Evolutionary conservation across 176 grass and related monocot genomes (phyloP).

Genomic region (Neostapfia colusana): DNA sequence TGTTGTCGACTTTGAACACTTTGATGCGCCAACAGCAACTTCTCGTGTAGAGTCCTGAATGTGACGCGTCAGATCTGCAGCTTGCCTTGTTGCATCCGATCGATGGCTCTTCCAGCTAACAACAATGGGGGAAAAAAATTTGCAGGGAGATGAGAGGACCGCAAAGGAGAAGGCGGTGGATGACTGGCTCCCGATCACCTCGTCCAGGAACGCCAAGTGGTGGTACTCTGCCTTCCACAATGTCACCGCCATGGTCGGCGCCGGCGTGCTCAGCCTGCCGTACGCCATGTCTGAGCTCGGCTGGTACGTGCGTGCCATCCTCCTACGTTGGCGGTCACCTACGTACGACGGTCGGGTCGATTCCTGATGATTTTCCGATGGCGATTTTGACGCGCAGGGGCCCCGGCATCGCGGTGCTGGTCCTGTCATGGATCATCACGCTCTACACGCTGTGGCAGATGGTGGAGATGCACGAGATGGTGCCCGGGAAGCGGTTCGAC

Average conservation of each 20-base stretch:
- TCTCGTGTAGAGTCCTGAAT: background rate
- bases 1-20: too few relatives aligned
- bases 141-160: slow-evolving; percentile 30
- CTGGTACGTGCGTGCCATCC: slow-evolving; percentile 42
- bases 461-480: slow-evolving; percentile 99
- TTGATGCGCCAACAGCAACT: too few relatives aligned
- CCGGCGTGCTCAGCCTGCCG: slow-evolving; percentile 83
- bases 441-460: slow-evolving; percentile 98
- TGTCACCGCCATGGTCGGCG: slow-evolving; percentile 96
- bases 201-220: slow-evolving; percentile 87
- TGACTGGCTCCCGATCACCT: slow-evolving; percentile 84
- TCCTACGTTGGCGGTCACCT: background rate
- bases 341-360: too few relatives aligned
- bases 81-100: background rate
- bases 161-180: slow-evolving; percentile 50
- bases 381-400: slow-evolving; percentile 46
- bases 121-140: background rate
- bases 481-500: slow-evolving; percentile 84
- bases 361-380: background rate
- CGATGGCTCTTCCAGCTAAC: background rate
- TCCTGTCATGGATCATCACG: slow-evolving; percentile 87
- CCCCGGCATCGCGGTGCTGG: slow-evolving; percentile 65
- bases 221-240: slow-evolving; percentile 98
- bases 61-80: background rate
- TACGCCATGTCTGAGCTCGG: slow-evolving; percentile 86